These are phyloP conservation scores for Colletotrichum graminicola DNA, from an alignment of 2,329 filamentous ascomycete species.

Conservation along the genomic window DNA sequence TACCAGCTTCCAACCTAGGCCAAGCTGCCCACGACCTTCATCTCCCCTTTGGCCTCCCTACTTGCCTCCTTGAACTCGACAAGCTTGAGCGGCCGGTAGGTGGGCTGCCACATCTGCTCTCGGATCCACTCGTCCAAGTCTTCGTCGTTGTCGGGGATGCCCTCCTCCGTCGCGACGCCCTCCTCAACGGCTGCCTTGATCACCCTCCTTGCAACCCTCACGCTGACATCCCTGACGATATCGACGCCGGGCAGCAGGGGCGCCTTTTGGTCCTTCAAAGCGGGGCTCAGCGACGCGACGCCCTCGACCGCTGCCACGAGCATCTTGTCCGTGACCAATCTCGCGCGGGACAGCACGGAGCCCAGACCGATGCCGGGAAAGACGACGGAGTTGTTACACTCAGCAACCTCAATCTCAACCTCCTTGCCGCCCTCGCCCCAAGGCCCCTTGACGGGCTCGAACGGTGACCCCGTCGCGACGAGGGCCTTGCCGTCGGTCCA, in stretches of 20 bases:
- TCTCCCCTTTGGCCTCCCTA: conserved; percentile 70
- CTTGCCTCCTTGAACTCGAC: conserved; percentile 66
- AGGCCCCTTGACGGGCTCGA: conserved; percentile 75
- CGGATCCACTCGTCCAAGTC: conserved; percentile 78
- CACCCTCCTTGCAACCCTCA: conserved; percentile 81
- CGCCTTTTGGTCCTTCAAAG: conserved; percentile 70
- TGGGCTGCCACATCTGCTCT: conserved; percentile 84
- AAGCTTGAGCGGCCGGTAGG: conserved; percentile 73
- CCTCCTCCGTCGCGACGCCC: conserved; percentile 72
- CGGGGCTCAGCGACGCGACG: conserved; percentile 78
- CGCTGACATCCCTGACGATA: conserved; percentile 80
- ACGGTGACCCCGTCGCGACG: conserved; percentile 87
- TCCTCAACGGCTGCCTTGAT: conserved; percentile 79
- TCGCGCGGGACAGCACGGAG: conserved; percentile 76
- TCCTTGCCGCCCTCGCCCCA: conserved; percentile 63
- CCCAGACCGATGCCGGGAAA: conserved; percentile 91
- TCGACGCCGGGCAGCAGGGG: conserved; percentile 83
- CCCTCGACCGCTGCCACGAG: conserved; percentile 83
- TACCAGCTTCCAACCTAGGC: conserved; percentile 42
- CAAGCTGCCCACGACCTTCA: conserved; percentile 61
- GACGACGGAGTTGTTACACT: conserved; percentile 90
- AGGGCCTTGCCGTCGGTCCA: conserved; percentile 86
- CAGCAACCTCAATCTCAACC: conserved; percentile 68
- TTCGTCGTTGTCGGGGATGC: conserved; percentile 69
- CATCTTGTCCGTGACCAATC: conserved; percentile 79